Percentiles rank a stretch among this genome's conserved stretches.
These are phyloP conservation scores for Chalciporus piperatus DNA, from an alignment of 768 basidiomycete species.

Conservation along the genomic window DNA sequence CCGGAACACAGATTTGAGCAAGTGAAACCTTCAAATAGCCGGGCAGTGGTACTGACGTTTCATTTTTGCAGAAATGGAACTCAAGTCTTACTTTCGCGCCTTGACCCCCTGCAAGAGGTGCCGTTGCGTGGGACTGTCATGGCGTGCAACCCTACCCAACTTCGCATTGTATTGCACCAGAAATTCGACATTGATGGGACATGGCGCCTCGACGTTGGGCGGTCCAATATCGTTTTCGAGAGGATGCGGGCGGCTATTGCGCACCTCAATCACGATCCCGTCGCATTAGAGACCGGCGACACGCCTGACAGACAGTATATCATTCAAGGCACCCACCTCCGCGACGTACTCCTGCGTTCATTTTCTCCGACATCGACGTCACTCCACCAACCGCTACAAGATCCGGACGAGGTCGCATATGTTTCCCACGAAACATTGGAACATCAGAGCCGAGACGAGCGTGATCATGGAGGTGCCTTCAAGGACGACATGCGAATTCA, in stretches of 20 bases:
- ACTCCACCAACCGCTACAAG: conserved; percentile 34
- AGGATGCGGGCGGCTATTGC: conserved; percentile 69
- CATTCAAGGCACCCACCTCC: conserved; percentile 67
- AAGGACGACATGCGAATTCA: conserved; percentile 70
- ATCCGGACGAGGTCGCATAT: conserved; percentile 38
- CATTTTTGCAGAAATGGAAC: conserved; percentile 59
- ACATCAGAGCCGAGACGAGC: conserved; percentile 30
- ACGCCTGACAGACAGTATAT: conserved; percentile 46
- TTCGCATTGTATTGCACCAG: conserved; percentile 59
- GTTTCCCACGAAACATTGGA: conserved; percentile 38
- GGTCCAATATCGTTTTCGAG: conserved; percentile 60
- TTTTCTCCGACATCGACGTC: conserved; percentile 38
- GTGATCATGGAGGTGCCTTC: conserved; percentile 49
- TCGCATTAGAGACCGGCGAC: conserved; percentile 34
- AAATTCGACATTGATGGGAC: conserved; percentile 39
- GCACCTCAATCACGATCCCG: conserved; percentile 54
- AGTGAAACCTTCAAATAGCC: conserved; percentile 20
- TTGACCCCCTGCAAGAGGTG: conserved; percentile 58
- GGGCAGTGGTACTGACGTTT: not conserved
- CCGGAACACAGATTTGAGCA: conserved; percentile 73
- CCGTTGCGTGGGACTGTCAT: conserved; percentile 57
- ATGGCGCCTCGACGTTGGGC: conserved; percentile 73
- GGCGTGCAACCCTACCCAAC: conserved; percentile 44
- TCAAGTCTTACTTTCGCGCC: conserved; percentile 60
- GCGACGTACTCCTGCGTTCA: conserved; percentile 65